Evolutionary conservation across 495 filamentous ascomycete genomes (phyloP).

Genomic region (Letharia columbiana): DNA sequence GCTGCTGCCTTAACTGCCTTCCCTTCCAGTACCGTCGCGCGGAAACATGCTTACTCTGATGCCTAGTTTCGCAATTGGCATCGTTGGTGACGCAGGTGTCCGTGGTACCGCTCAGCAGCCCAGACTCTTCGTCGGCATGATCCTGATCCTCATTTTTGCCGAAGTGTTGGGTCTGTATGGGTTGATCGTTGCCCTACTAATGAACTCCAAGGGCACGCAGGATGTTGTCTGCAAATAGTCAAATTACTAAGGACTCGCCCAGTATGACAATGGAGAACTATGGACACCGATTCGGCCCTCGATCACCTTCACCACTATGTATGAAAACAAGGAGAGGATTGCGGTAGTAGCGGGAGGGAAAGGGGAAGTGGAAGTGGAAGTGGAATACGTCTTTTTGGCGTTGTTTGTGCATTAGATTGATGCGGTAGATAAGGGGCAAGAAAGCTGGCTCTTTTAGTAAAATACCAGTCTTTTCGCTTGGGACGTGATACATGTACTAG

Average conservation of each 20-base stretch:
- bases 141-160: conserved; percentile 99
- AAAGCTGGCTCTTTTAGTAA: conserved; percentile 1
- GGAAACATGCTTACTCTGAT: neutral
- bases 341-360: neutral
- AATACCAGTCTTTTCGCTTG: neutral
- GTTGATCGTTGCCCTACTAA: conserved; percentile 93
- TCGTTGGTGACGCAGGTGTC: conserved; percentile 98
- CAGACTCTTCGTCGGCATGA: conserved; percentile 98
- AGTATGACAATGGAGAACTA: neutral
- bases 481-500: too few relatives aligned
- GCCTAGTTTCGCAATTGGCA: conserved; percentile 85
- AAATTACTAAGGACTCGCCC: neutral
- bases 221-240: conserved; percentile 37
- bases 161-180: conserved; percentile 99
- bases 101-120: conserved; percentile 97
- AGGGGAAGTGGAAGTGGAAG: neutral
- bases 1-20: neutral
- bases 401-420: conserved; percentile 11
- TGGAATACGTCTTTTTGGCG: conserved; percentile 3
- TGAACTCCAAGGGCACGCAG: conserved; percentile 75
- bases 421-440: conserved; percentile 15
- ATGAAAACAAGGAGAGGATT: conserved; percentile 16
- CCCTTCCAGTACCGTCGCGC: neutral
- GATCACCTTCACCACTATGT: conserved; percentile 16
- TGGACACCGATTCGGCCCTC: neutral